Conservation (phyloP, 179 eudicot species). For the Vitellaria paradoxa region DNA sequence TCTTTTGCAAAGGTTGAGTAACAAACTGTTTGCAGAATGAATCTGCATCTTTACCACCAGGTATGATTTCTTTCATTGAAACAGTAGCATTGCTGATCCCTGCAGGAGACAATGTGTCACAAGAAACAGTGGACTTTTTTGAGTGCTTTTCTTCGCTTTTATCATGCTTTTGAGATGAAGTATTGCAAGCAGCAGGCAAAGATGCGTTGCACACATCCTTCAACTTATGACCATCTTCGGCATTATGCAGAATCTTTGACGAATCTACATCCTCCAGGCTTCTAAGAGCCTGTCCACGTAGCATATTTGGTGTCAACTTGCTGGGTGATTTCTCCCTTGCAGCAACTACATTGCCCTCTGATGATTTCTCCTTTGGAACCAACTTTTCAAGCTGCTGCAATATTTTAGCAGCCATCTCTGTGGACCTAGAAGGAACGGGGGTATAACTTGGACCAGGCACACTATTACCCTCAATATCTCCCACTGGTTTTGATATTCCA, state of each 20-base stretch:
- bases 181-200: slow-evolving; percentile 25
- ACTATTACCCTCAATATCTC: slow-evolving; percentile 27
- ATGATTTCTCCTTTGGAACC: slow-evolving; percentile 58
- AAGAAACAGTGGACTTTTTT: slow-evolving; percentile 13
- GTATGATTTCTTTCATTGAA: slow-evolving; percentile 19
- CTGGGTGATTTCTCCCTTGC: slow-evolving; percentile 37
- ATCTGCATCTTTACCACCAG: slow-evolving; percentile 20
- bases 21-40: slow-evolving; percentile 21
- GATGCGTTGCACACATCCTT: slow-evolving; percentile 22
- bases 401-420: slow-evolving; percentile 73
- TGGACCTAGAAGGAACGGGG: slow-evolving; percentile 67
- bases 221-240: slow-evolving; percentile 28
- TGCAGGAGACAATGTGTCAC: slow-evolving; percentile 24
- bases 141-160: slow-evolving; percentile 28
- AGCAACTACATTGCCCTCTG: slow-evolving; percentile 37
- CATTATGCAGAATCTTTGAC: slow-evolving; percentile 35
- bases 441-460: slow-evolving; percentile 40
- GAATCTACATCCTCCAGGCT: slow-evolving; percentile 52
- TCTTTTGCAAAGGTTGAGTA: slow-evolving; percentile 45
- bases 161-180: slow-evolving; percentile 25
- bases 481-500: slow-evolving; percentile 26
- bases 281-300: slow-evolving; percentile 47
- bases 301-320: slow-evolving; percentile 42
- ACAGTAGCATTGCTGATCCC: slow-evolving; percentile 24
- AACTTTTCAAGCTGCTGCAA: slow-evolving; percentile 74